These are phyloP conservation scores for Rhynchospora pubera DNA, from an alignment of 176 grass and related monocot genomes.

Conservation along the genomic window DNA sequence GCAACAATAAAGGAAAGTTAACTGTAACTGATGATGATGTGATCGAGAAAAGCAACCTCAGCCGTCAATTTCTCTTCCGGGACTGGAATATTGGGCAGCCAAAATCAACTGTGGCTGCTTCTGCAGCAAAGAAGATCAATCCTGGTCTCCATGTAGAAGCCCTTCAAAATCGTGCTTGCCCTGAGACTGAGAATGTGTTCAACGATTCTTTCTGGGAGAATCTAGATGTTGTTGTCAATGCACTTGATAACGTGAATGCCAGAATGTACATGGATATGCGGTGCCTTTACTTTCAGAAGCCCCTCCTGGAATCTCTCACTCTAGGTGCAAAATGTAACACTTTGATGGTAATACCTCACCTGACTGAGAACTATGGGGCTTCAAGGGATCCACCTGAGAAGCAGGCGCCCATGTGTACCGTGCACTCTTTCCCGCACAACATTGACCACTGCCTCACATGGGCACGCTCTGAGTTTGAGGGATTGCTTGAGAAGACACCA, in stretches of 20 bases:
- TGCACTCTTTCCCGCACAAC: constrained; percentile 72
- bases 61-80: constrained; percentile 65
- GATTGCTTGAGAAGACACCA: constrained; percentile 63
- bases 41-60: constrained; percentile 80
- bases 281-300: constrained; percentile 82
- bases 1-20: constrained; percentile 46
- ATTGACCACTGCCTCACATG: constrained; percentile 75
- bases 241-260: constrained; percentile 68
- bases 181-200: constrained; percentile 67
- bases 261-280: constrained; percentile 75
- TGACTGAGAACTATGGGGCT: constrained; percentile 79
- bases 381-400: constrained; percentile 68
- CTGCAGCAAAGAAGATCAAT: constrained; percentile 49
- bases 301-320: constrained; percentile 69
- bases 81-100: constrained; percentile 62
- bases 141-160: constrained; percentile 47
- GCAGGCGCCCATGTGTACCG: constrained; percentile 68
- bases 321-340: constrained; percentile 64
- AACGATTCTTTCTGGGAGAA: constrained; percentile 68
- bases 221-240: constrained; percentile 59
- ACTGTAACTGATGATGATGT: constrained; percentile 80
- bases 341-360: constrained; percentile 69
- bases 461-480: constrained; percentile 75
- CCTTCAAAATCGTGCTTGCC: constrained; percentile 64
- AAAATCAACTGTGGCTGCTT: constrained; percentile 56